Evolutionary conservation across 148 eudicot species (phyloP).

Genomic region (Mesembryanthemum crystallinum): DNA sequence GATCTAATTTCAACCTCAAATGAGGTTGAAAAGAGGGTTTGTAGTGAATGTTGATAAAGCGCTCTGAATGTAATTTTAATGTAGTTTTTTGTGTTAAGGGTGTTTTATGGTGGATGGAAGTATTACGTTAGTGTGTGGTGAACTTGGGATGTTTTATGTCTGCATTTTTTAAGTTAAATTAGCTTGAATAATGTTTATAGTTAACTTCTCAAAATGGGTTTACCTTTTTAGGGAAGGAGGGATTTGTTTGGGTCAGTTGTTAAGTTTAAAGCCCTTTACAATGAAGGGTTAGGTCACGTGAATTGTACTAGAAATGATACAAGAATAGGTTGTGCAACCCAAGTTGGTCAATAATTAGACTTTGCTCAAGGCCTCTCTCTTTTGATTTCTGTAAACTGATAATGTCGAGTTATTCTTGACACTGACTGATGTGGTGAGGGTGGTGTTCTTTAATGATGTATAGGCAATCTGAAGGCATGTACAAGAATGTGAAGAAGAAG

Average conservation of each 20-base stretch:
- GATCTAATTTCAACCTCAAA: no score
- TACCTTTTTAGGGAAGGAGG: no score
- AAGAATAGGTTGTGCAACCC: not conserved
- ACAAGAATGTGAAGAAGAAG: constrained; percentile 89
- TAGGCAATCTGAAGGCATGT: constrained; percentile 75
- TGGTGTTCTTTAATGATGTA: constrained; percentile 4
- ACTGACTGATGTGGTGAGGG: not conserved
- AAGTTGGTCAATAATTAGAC: not conserved
- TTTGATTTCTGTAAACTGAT: not conserved
- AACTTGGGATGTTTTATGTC: no score
- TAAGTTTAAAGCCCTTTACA: not conserved
- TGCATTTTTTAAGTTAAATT: no score
- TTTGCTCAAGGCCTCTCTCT: not conserved
- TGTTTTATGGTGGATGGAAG: no score
- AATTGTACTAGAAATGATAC: not conserved
- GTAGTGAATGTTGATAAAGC: no score
- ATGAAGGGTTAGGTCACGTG: not conserved
- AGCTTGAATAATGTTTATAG: no score
- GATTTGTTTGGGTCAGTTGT: not conserved
- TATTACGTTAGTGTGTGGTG: no score
- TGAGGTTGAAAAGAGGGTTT: no score
- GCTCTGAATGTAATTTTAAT: no score
- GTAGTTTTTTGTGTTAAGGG: no score
- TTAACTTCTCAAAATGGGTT: no score
- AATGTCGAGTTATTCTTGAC: not conserved